Conservation (phyloP, 305 asterid genomes). For the Solanum hybrid region DNA sequence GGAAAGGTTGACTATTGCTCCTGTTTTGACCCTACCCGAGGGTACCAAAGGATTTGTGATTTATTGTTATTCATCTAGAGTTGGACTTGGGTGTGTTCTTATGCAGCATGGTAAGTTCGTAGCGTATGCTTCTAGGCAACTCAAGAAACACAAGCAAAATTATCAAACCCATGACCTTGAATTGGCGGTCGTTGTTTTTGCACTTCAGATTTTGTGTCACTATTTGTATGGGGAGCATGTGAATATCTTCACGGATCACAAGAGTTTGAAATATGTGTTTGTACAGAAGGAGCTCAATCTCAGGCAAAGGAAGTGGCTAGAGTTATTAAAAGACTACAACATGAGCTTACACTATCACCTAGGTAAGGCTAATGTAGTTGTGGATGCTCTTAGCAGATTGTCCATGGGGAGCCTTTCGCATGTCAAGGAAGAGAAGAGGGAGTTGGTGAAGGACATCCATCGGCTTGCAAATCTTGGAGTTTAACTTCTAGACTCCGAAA, state of each 20-base stretch:
- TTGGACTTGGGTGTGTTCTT: not conserved
- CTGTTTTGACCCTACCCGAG: not conserved
- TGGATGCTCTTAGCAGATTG: not conserved
- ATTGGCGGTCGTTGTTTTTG: not conserved
- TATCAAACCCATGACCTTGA: not conserved
- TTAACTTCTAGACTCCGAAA: not conserved
- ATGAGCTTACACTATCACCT: not conserved
- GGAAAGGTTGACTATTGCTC: not conserved
- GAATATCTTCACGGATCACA: not conserved
- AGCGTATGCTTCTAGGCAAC: not conserved
- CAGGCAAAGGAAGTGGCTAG: not conserved
- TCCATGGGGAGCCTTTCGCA: not conserved
- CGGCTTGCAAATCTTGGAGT: not conserved
- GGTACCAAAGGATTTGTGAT: not conserved
- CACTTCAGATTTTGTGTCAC: not conserved
- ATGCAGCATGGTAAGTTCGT: not conserved
- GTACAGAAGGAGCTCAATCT: not conserved
- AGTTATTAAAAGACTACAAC: not conserved
- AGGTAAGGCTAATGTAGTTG: not conserved
- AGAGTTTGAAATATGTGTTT: not conserved
- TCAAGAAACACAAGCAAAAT: not conserved
- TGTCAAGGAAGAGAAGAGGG: not conserved
- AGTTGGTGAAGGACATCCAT: not conserved
- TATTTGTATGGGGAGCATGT: not conserved
- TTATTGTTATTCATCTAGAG: not conserved